Base-by-base conservation (phyloP, 75 land plant species). In the Cupressus sempervirens region DNA sequence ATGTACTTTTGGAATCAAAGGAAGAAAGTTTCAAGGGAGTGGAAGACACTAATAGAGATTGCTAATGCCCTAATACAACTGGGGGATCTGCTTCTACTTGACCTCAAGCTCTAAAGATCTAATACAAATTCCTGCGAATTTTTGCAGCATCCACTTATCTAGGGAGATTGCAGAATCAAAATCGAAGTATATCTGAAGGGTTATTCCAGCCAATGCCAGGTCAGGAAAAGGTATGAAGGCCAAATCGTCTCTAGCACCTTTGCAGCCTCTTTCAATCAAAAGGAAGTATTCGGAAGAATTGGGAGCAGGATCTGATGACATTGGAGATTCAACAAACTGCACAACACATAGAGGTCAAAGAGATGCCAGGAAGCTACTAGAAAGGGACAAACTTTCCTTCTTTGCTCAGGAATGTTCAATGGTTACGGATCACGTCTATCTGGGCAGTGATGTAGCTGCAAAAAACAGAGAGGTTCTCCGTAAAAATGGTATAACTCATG, bases 401-500 rank as follows among this genome's bases (percentile, higher is more conserved):
- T 90, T 80, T 48, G 87, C 86, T 68, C 72, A 81, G 48, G 86
- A 91, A 48, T 89, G 91, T 82, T 91, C 93, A 20, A 83, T 70
- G 52, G 90, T 92, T 18, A 83, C 83, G 4, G 88, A 87, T 23
- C 93, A 91, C 86, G 77, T 92, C 72, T 92, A 83, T 76, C 83
- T 92, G 53, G 93, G 93, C 30, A 76, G 88, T 65, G 90, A 87
- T 81, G 85, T 89, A 26, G 93, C 84, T 32, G 93, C 93, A 13
- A 68, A 83, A 11, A 85, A 89, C n/a, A 85, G 83, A 26, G 93
- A 86, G 10, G 43, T 77, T 26, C 88, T 92, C 11, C 54, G 83
- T 13, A 52, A 70, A 5, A 85, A 89, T 74, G 91, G 93, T 35
- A 92, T 92, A 68, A 91, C 93, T 54, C 93, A 92, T 72, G 86